Conservation (phyloP, 208 protist species). For the Acanthamoeba sp. region DNA sequence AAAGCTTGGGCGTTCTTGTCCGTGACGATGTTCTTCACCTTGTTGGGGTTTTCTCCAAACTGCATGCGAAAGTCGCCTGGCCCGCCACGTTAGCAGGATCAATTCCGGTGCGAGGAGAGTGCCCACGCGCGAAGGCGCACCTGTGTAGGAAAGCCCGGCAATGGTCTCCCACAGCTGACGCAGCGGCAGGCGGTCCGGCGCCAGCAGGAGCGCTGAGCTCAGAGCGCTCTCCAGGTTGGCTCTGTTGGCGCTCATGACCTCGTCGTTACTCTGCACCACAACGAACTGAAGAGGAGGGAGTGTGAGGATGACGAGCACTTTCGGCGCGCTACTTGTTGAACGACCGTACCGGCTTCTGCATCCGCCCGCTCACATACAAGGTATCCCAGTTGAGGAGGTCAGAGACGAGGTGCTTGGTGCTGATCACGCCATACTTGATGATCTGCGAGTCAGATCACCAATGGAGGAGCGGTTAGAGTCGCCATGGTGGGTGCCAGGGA, state of each 20-base stretch:
- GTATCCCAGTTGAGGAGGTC: slow-evolving; percentile 46
- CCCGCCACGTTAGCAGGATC: too few species aligned
- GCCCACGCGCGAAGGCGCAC: background rate
- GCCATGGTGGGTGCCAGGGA: background rate
- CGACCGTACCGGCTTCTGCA: slow-evolving; percentile 37
- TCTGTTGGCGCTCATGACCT: slow-evolving; percentile 39
- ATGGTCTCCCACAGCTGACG: slow-evolving; percentile 55
- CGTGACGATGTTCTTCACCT: slow-evolving; percentile 67
- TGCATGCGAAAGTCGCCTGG: slow-evolving; percentile 43
- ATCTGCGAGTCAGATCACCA: background rate
- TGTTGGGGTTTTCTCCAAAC: slow-evolving; percentile 58
- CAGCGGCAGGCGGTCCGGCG: background rate
- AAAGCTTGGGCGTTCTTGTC: slow-evolving; percentile 59
- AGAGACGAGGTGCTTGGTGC: slow-evolving; percentile 49
- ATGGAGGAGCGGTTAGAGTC: too few species aligned
- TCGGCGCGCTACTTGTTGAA: background rate
- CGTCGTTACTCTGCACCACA: slow-evolving; percentile 19
- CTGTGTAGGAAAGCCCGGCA: slow-evolving; percentile 49
- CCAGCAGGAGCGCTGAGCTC: slow-evolving; percentile 37
- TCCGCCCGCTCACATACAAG: slow-evolving; percentile 41
- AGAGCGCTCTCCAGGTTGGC: slow-evolving; percentile 32
- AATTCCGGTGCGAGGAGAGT: background rate
- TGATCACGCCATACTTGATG: slow-evolving; percentile 70
- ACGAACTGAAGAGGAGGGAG: background rate
- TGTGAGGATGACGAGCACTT: background rate